These are phyloP conservation scores for Ophiocordyceps camponoti-rufipedis DNA, from an alignment of 2,329 filamentous ascomycete species.

Conservation along the genomic window DNA sequence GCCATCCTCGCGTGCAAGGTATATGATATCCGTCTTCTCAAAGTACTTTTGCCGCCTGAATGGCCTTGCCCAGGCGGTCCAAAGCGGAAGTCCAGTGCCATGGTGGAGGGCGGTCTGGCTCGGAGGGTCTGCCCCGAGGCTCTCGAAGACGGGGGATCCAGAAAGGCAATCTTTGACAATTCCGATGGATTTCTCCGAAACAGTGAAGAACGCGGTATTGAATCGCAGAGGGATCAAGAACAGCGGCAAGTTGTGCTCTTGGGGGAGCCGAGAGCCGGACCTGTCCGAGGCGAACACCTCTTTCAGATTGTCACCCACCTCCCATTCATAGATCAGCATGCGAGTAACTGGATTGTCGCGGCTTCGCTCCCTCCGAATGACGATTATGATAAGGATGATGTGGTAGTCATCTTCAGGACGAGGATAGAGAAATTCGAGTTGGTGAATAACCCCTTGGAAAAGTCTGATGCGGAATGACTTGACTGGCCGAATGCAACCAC, in stretches of 20 bases:
- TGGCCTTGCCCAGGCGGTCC: conserved; percentile 74
- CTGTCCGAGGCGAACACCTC: conserved; percentile 26
- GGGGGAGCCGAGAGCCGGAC: conserved; percentile 29
- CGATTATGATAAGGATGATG: conserved; percentile 57
- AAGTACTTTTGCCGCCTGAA: conserved; percentile 45
- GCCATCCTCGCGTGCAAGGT: conserved; percentile 78
- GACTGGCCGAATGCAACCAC: conserved; percentile 38
- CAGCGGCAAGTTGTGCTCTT: conserved; percentile 40
- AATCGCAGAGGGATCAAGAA: conserved; percentile 56
- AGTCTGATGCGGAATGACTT: conserved; percentile 21
- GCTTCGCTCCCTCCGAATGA: conserved; percentile 22
- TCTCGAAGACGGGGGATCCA: conserved; percentile 28
- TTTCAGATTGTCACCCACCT: conserved; percentile 27
- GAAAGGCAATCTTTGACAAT: conserved; percentile 36
- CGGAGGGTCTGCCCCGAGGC: conserved; percentile 21
- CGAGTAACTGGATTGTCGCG: conserved; percentile 18
- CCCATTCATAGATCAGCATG: conserved; percentile 44
- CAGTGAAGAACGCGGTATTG: conserved; percentile 49
- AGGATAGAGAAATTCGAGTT: conserved; percentile 73
- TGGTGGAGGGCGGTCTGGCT: conserved; percentile 25
- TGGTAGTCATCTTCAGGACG: conserved; percentile 44
- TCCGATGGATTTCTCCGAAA: conserved; percentile 41
- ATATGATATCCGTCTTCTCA: conserved; percentile 56
- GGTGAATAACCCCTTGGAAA: conserved; percentile 59
- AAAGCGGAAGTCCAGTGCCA: conserved; percentile 37